phyloP scores from a whole-genome alignment of 768 basidiomycete genomes.

The Boletellus emodensis region DNA sequence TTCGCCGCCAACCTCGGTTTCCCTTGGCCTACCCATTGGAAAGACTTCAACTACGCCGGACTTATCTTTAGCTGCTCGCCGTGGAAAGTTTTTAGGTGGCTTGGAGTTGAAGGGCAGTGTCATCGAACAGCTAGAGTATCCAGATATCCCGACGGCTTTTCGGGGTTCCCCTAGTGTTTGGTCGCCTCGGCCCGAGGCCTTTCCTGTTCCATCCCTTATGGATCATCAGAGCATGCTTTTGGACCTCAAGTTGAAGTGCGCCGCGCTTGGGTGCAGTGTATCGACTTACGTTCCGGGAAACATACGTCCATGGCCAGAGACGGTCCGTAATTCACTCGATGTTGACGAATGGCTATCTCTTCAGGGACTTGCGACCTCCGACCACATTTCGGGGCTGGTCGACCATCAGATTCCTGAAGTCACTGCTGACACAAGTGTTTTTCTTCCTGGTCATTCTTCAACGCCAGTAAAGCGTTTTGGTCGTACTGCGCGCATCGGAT shows the following conservation, averaged over 20 bases:
- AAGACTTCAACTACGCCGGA: slow-evolving; percentile 4
- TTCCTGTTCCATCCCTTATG: slow-evolving; percentile 17
- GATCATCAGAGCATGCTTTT: slow-evolving; percentile 36
- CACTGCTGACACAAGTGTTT: slow-evolving; percentile 2
- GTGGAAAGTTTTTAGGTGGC: slow-evolving; percentile 33
- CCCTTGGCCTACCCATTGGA: neutral
- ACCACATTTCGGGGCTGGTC: slow-evolving; percentile 10
- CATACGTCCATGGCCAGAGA: neutral
- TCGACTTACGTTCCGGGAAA: slow-evolving; percentile 10
- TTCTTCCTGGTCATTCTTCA: slow-evolving; percentile 14
- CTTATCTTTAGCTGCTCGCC: slow-evolving; percentile 36
- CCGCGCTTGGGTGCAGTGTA: slow-evolving; percentile 20
- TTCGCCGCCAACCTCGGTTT: neutral
- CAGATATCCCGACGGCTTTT: slow-evolving; percentile 43
- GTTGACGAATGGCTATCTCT: slow-evolving; percentile 38
- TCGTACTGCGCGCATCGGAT: neutral
- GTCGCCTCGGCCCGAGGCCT: slow-evolving; percentile 27
- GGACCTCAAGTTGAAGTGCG: slow-evolving; percentile 32
- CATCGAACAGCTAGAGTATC: slow-evolving; percentile 30
- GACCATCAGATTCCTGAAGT: slow-evolving; percentile 4
- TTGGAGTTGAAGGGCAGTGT: slow-evolving; percentile 22
- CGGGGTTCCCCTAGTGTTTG: slow-evolving; percentile 33
- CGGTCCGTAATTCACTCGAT: slow-evolving; percentile 8
- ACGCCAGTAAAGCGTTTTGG: slow-evolving; percentile 3
- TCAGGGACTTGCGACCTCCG: slow-evolving; percentile 27